Conservation (phyloP, 176 grass and related monocot genomes). For the Secale cereale region DNA sequence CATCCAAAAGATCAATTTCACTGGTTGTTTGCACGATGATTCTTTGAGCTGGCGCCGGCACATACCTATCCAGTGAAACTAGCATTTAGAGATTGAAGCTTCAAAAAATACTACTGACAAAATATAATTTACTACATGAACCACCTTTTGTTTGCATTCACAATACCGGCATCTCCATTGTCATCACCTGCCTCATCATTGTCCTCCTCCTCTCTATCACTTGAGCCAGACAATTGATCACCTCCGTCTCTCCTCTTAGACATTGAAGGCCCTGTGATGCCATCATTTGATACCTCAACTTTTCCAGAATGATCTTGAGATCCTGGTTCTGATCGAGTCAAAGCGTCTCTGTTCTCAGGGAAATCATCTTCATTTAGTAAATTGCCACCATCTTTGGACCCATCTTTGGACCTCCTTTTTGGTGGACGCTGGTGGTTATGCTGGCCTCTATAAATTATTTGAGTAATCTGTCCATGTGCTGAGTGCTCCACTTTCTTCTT, state of each 20-base stretch:
- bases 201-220: conserved; percentile 53
- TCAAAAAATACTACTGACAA: neutral
- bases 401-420: conserved; percentile 64
- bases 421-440: conserved; percentile 54
- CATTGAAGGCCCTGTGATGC: neutral
- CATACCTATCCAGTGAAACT: conserved; percentile 39
- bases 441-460: conserved; percentile 76
- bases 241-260: conserved; percentile 43
- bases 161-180: conserved; percentile 7
- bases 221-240: conserved; percentile 54
- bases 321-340: conserved; percentile 42
- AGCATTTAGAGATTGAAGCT: conserved; percentile 7
- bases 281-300: conserved; percentile 47
- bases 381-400: conserved; percentile 52
- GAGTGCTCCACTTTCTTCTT: conserved; percentile 80
- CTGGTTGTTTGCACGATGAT: conserved; percentile 94
- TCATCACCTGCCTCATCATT: conserved; percentile 32
- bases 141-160: conserved; percentile 71
- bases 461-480: conserved; percentile 48
- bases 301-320: conserved; percentile 45
- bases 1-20: conserved; percentile 95
- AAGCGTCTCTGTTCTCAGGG: conserved; percentile 33
- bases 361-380: conserved; percentile 43
- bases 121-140: conserved; percentile 12
- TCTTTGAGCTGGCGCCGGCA: conserved; percentile 60